A percentile compares a stretch with the other conserved stretches of the same genome.
Evolutionary conservation across 2,329 filamentous ascomycete genomes (phyloP).

Genomic region (Beauveria bassiana): DNA sequence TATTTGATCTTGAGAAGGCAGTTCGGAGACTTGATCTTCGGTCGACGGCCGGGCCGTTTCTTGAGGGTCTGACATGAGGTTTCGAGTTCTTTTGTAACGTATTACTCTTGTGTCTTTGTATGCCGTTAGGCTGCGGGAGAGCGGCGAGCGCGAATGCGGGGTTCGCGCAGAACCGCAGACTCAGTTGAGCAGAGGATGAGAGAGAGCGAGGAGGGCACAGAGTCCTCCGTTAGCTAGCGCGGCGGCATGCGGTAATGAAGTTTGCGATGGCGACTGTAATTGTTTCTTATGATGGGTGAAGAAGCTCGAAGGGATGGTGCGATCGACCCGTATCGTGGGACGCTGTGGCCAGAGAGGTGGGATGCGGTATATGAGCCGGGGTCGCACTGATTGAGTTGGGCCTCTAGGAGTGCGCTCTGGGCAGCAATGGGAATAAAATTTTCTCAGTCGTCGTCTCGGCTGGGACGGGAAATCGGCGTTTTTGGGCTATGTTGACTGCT

Average conservation of each 20-base stretch:
- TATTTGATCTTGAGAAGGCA: background rate
- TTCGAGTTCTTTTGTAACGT: background rate
- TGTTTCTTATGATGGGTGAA: background rate
- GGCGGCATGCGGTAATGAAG: slow-evolving; percentile 6
- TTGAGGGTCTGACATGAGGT: background rate
- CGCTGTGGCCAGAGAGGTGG: background rate
- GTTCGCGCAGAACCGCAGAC: background rate
- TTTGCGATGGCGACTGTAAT: background rate
- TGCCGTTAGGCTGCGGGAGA: background rate
- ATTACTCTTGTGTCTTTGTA: background rate
- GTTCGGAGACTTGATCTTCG: background rate
- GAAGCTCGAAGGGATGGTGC: background rate
- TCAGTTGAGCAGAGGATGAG: background rate
- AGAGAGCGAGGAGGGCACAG: background rate
- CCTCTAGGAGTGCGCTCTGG: background rate
- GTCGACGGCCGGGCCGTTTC: background rate
- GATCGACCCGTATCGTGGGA: background rate
- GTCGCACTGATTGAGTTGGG: background rate
- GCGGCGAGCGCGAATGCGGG: background rate
- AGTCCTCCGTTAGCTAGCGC: slow-evolving; percentile 9
- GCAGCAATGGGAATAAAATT: background rate
- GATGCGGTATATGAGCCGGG: background rate
- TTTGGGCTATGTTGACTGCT: background rate
- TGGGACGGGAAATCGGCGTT: background rate
- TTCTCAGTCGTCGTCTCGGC: background rate